These are phyloP conservation scores for Raphidocelis subcapitata DNA, from an alignment of 139 green algal species.

Conservation along the genomic window DNA sequence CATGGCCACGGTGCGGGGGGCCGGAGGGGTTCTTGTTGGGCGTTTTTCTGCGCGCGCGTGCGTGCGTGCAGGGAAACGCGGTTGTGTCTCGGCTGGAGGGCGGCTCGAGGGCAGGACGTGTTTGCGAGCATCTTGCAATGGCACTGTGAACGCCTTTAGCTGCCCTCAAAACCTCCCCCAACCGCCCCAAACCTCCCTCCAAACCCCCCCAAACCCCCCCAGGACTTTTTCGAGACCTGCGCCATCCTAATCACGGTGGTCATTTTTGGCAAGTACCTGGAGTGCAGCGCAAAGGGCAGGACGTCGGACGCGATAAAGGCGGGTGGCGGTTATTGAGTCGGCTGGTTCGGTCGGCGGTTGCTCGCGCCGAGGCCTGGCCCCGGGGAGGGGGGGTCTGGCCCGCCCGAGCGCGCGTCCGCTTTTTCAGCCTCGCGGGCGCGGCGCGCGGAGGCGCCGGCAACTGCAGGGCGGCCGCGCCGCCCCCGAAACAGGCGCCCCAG, in stretches of 20 bases:
- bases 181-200: not conserved
- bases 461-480: too few relatives aligned
- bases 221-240: constrained; percentile 96
- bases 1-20: constrained; percentile 13
- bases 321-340: too few relatives aligned
- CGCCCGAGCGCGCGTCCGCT: not conserved
- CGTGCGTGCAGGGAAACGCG: too few relatives aligned
- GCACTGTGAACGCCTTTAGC: too few relatives aligned
- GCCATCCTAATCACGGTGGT: constrained; percentile 98
- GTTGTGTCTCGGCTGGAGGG: too few relatives aligned
- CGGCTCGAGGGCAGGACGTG: too few relatives aligned
- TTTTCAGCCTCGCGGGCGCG: not conserved
- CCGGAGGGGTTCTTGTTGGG: too few relatives aligned
- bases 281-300: constrained; percentile 54
- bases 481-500: too few relatives aligned
- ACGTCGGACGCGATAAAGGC: constrained; percentile 79
- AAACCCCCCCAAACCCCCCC: constrained; percentile 1
- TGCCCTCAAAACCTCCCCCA: too few relatives aligned
- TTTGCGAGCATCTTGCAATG: too few relatives aligned
- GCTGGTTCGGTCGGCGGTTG: constrained; percentile 70
- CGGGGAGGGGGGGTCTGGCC: constrained; percentile 44
- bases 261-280: constrained; percentile 91
- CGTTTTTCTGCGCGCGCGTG: too few relatives aligned
- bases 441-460: too few relatives aligned
- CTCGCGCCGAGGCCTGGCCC: constrained; percentile 71